Evolutionary conservation across 768 basidiomycete genomes (phyloP), one percentile per base, ranked within the genome.

Genomic region (Heimioporus sp.): DNA sequence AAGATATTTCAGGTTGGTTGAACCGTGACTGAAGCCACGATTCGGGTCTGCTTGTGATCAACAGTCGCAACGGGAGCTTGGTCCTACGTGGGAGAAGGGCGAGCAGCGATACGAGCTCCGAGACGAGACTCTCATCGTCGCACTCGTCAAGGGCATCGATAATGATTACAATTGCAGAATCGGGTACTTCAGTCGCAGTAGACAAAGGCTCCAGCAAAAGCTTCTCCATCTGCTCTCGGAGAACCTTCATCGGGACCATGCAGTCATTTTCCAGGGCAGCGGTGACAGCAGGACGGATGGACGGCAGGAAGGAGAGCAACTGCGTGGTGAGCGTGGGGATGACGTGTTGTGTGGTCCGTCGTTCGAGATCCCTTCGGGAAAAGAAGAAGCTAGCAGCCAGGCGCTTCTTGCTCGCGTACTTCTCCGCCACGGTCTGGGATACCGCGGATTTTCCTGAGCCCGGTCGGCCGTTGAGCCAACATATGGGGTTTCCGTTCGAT

Each of bases 361-460:
- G 56, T 21, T 48, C 57, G 10, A 50, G 39, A 17, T 62, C 60
- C 10, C 57, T 52, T 4, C 62, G 53, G 2, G 61, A 69, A 53
- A 71, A 71, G 53, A 72, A 72, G 53, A 68, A 71, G 35, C 62
- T 65, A 3, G 67, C 68, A 16, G 65, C 65, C 9, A 70, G 60
- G 16, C 60, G 63, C 40, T 47, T 20, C 49, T 54, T 24, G 36
- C 20, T 19, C 43, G 45, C 37, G 28, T 49, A 53, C 12, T 50
- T 52, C 46, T 68, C 55, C 2, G 65, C 63, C 2, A 69, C 54
- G 0, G 65, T 65, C 39, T 69, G 68, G 9, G 60, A 59, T 17
- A 72, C 52, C 1, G 55, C 55, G 8, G 59, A 61, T 16, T 61
- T 61, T 13, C 59, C 60, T 7, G 55, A 61, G 8, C 59, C 59